Percentiles rank a stretch among this genome's conserved stretches.
phyloP scores from a whole-genome alignment of 148 eudicot genomes.

The Pouteria glomerata region DNA sequence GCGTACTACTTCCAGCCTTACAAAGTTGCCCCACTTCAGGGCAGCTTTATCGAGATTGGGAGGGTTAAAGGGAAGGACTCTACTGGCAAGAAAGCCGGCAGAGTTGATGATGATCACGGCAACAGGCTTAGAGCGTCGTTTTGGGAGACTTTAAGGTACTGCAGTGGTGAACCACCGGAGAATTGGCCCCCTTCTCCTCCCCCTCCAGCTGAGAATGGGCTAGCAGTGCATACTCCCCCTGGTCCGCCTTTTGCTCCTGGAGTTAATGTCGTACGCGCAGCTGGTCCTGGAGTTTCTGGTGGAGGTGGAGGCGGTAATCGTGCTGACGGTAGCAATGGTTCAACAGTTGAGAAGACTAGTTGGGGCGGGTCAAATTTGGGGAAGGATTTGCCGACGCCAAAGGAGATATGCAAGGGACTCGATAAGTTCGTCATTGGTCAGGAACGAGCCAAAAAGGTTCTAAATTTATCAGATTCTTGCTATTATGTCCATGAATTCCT shows the following conservation, averaged over 20 bases:
- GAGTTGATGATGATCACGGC: slow-evolving; percentile 14
- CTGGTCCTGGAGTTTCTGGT: slow-evolving; percentile 17
- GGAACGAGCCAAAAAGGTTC: slow-evolving; percentile 70
- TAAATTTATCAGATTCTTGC: not conserved
- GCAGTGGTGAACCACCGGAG: slow-evolving; percentile 46
- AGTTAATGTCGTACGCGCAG: slow-evolving; percentile 39
- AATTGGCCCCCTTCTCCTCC: slow-evolving; percentile 27
- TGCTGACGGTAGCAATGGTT: slow-evolving; percentile 17
- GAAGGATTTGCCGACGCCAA: slow-evolving; percentile 67
- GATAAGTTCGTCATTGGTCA: slow-evolving; percentile 84
- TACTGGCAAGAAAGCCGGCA: slow-evolving; percentile 8
- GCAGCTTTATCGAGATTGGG: slow-evolving; percentile 66
- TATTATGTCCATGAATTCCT: not conserved
- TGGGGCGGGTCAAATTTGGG: slow-evolving; percentile 79
- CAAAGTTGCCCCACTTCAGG: slow-evolving; percentile 62
- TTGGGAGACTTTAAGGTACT: slow-evolving; percentile 55
- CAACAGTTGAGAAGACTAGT: slow-evolving; percentile 34
- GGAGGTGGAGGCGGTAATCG: slow-evolving; percentile 21
- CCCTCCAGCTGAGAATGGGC: slow-evolving; percentile 35
- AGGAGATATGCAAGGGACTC: slow-evolving; percentile 69
- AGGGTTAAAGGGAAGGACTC: slow-evolving; percentile 20
- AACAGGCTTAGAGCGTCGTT: slow-evolving; percentile 35
- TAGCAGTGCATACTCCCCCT: slow-evolving; percentile 63
- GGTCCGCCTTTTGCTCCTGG: slow-evolving; percentile 75
- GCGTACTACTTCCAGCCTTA: slow-evolving; percentile 55